Percentiles rank a stretch among this genome's conserved stretches.
Conservation (phyloP, 2,329 filamentous ascomycete species). For the Diaporthe eres region DNA sequence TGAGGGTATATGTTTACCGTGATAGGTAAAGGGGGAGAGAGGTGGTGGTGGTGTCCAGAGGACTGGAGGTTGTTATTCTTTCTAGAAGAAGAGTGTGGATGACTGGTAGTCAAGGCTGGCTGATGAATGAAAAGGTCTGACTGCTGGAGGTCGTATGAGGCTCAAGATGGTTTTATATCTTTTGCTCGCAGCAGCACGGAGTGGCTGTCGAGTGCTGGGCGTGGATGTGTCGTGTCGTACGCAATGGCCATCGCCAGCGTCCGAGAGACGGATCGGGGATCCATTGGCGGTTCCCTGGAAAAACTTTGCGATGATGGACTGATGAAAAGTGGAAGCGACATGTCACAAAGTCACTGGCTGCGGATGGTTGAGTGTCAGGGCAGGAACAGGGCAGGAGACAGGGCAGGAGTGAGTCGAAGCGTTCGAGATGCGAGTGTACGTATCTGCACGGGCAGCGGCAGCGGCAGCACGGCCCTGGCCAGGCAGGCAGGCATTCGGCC, state of each 20-base stretch:
- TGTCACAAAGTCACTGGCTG: slow-evolving; percentile 36
- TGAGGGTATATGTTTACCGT: not conserved
- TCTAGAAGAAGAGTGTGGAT: not conserved
- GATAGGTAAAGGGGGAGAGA: not conserved
- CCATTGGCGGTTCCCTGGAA: slow-evolving; percentile 38
- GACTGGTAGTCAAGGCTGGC: not conserved
- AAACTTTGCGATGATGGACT: slow-evolving; percentile 40
- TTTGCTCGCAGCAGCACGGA: not conserved
- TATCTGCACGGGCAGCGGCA: not conserved
- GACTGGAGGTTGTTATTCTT: not conserved
- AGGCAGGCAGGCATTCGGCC: not conserved
- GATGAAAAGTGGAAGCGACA: slow-evolving; percentile 42
- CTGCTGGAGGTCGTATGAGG: slow-evolving; percentile 24
- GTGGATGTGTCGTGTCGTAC: slow-evolving; percentile 8
- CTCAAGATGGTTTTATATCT: slow-evolving; percentile 38
- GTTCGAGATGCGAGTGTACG: slow-evolving; percentile 12
- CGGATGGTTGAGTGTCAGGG: slow-evolving; percentile 23
- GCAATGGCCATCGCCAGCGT: slow-evolving; percentile 35
- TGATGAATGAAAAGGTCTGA: slow-evolving; percentile 14
- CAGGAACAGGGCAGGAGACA: not conserved
- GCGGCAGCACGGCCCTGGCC: not conserved
- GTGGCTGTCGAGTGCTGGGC: not conserved
- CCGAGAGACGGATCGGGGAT: slow-evolving; percentile 32
- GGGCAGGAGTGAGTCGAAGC: not conserved
- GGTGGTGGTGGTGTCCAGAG: slow-evolving; percentile 7